Percentiles rank a stretch among this genome's conserved stretches.
Conservation (phyloP, 805 yeast species). For the Starmera pachycereana region DNA sequence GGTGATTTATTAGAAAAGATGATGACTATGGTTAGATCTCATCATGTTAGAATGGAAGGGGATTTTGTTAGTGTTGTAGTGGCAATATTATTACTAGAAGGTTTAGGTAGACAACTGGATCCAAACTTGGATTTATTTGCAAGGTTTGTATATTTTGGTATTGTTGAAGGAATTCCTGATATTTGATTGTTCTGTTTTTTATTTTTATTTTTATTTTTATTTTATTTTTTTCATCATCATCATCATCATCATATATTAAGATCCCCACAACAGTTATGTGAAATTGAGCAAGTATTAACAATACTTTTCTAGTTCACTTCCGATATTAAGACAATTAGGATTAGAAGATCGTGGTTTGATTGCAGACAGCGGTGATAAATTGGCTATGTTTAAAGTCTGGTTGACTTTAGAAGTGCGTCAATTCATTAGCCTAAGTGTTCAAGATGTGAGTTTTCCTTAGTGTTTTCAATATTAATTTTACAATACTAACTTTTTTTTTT, state of each 20-base stretch:
- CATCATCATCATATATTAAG: no score
- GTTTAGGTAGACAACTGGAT: constrained; percentile 89
- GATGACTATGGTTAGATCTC: constrained; percentile 81
- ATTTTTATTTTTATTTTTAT: no score
- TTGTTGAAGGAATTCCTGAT: constrained; percentile 24
- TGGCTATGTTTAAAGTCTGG: constrained; percentile 88
- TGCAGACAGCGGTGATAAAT: constrained; percentile 43
- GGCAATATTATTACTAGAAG: constrained; percentile 84
- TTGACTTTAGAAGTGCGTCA: constrained; percentile 81
- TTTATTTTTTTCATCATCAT: no score
- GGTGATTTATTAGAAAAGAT: constrained; percentile 86
- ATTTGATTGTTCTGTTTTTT: no score
- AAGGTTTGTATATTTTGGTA: constrained; percentile 63
- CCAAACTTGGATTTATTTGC: constrained; percentile 92
- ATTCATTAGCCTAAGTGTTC: constrained; percentile 72
- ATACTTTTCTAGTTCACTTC: constrained; percentile 50
- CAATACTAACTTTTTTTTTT: not conserved
- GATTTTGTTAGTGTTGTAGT: constrained; percentile 94
- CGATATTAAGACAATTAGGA: constrained; percentile 76
- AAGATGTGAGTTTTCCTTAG: constrained; percentile 47
- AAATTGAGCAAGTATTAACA: not conserved
- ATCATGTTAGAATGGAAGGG: constrained; percentile 96
- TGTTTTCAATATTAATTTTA: not conserved
- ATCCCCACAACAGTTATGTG: not conserved
- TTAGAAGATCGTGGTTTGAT: constrained; percentile 55